Evolutionary conservation across 2,329 filamentous ascomycete species (phyloP), one percentile per base, ranked within the genome.

Genomic region (Xenoacremonium recifei): DNA sequence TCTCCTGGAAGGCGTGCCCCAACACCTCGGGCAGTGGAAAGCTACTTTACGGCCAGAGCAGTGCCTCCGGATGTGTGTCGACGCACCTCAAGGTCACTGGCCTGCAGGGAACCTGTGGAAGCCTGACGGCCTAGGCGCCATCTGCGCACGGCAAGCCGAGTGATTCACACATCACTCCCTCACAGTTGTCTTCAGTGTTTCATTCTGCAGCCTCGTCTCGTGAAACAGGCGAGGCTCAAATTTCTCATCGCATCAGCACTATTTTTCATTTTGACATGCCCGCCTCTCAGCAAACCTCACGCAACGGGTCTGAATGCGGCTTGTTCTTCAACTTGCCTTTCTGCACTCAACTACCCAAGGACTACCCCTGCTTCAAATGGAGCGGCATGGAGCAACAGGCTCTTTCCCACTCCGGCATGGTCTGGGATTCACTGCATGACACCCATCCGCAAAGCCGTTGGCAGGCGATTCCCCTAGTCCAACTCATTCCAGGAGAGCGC

Each of bases 61-160:
- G 47, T 29, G 36, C 37, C 6, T 30, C 51, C 3, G 41, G 48
- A 4, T 64, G 61, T 40, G 54, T 57, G 20, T 49, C 42, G 15
- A 20, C 56, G 6, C 51, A 49, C 5, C 47, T 64, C 9, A 48
- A 53, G 30, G 61, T 54, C 3, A 41, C 45, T 23, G 56, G 49
- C 1, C 46, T 64, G 11, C 39, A 55, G 37, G 61, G 61, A 5
- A 53, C 54, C 16, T 64, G 61, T 39, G 45, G 50, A 33, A 48
- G 27, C 23, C 35, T 57, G 19, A 21, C 41, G 21, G 20, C 42
- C 44, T 34, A 19, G 32, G 32, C 17, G 29, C 29, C 29, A 9
- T 15, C 11, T 19, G 32, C 23, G n/a, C 19, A 23, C 17, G 48
- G 31, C 18, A 34, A 39, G n/a, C 41, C 41, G 4, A 17, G 18